These are phyloP conservation scores for Paulownia fortunei DNA, from an alignment of 257 asterid species.

Conservation along the genomic window DNA sequence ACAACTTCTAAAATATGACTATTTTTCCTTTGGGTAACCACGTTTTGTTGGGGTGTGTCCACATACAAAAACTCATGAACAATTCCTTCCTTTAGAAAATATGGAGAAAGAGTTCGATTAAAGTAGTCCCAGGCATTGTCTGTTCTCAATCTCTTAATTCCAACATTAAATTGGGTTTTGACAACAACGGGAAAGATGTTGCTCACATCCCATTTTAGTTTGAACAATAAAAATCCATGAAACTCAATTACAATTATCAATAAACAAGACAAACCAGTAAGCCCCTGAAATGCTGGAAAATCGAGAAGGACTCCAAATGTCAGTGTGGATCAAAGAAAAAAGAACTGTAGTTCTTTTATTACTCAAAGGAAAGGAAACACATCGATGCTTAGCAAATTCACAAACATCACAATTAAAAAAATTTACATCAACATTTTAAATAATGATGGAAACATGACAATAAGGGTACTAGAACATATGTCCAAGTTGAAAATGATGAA, in stretches of 20 bases:
- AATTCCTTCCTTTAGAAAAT: background rate
- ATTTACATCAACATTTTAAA: background rate
- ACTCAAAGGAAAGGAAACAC: too few relatives aligned
- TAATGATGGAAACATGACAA: background rate
- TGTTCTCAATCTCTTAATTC: background rate
- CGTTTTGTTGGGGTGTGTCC: slow-evolving; percentile 27
- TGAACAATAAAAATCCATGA: too few relatives aligned
- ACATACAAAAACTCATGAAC: too few relatives aligned
- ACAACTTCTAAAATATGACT: background rate
- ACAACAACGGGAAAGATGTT: background rate
- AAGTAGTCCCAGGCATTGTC: background rate
- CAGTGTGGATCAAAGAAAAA: too few relatives aligned
- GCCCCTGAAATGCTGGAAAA: too few relatives aligned
- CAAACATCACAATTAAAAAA: slow-evolving; percentile 17
- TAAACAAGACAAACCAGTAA: too few relatives aligned
- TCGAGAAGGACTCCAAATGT: too few relatives aligned
- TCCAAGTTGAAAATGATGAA: slow-evolving; percentile 16
- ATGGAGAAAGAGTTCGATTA: background rate
- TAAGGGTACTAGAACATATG: background rate
- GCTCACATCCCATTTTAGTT: slow-evolving; percentile 1
- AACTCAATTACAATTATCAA: too few relatives aligned
- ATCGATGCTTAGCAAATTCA: too few relatives aligned
- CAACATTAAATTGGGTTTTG: background rate
- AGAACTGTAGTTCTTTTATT: too few relatives aligned
- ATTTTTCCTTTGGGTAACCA: background rate